Conservation (phyloP, 2,329 filamentous ascomycete genomes). For the Epichloe elymi region DNA sequence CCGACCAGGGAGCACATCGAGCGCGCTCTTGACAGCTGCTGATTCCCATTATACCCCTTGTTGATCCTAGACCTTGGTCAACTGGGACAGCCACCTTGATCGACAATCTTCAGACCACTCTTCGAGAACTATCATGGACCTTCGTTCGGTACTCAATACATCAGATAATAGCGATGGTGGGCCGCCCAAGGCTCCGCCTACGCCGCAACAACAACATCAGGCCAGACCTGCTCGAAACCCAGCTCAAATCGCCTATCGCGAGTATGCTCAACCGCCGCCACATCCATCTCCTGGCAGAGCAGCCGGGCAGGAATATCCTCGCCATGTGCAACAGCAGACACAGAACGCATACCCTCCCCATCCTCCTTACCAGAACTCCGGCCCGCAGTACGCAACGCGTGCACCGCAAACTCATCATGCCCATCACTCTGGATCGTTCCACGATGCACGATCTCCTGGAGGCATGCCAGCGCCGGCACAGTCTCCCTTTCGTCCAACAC, state of each 20-base stretch:
- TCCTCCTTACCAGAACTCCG: slow-evolving; percentile 25
- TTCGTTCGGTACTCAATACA: slow-evolving; percentile 40
- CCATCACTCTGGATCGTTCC: slow-evolving; percentile 27
- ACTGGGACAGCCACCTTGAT: neutral
- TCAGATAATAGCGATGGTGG: slow-evolving; percentile 31
- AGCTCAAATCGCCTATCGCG: slow-evolving; percentile 34
- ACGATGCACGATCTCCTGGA: slow-evolving; percentile 39
- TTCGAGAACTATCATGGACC: slow-evolving; percentile 30
- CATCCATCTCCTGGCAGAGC: slow-evolving; percentile 36
- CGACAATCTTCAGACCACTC: neutral
- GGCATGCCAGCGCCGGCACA: slow-evolving; percentile 20
- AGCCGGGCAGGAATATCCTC: slow-evolving; percentile 31
- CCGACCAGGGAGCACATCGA: neutral
- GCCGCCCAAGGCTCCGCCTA: slow-evolving; percentile 19
- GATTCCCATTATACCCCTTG: neutral
- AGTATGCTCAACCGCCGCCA: slow-evolving; percentile 27
- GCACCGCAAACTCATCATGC: slow-evolving; percentile 26
- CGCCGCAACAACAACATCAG: slow-evolving; percentile 18
- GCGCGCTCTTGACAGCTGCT: neutral
- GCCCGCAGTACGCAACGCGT: slow-evolving; percentile 28
- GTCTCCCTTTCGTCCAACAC: slow-evolving; percentile 34
- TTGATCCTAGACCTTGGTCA: neutral
- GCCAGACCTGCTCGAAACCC: slow-evolving; percentile 24
- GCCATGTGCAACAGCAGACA: slow-evolving; percentile 17
- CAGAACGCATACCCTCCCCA: slow-evolving; percentile 24